Evolutionary conservation across 192 early-diverging fungal genomes (phyloP).

Genomic region (Kappamyces sp.): DNA sequence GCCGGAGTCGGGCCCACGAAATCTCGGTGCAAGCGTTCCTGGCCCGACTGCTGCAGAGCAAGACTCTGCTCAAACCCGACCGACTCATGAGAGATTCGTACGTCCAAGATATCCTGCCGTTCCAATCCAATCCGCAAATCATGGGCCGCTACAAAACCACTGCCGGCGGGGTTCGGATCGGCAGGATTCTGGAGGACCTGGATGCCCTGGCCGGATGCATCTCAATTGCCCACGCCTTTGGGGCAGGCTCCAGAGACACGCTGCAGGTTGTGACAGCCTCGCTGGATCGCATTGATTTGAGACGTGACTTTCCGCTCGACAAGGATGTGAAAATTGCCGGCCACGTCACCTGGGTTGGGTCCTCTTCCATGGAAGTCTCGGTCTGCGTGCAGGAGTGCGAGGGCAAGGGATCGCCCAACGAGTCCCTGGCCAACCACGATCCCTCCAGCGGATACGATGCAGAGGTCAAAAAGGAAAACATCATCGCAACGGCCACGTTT

Average conservation of each 20-base stretch:
- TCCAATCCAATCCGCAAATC: conserved; percentile 65
- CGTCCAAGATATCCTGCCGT: conserved; percentile 70
- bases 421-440: conserved; percentile 30
- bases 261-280: conserved; percentile 42
- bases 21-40: neutral
- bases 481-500: conserved; percentile 71
- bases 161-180: conserved; percentile 58
- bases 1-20: neutral
- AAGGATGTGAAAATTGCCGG: conserved; percentile 73
- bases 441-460: conserved; percentile 12
- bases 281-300: conserved; percentile 80
- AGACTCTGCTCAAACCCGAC: conserved; percentile 5
- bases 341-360: conserved; percentile 76
- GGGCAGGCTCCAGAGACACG: conserved; percentile 32
- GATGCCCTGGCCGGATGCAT: conserved; percentile 81
- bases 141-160: conserved; percentile 76
- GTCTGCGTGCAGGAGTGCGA: conserved; percentile 31
- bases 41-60: neutral
- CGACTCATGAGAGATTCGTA: conserved; percentile 42
- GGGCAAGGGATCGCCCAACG: conserved; percentile 17
- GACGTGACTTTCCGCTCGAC: conserved; percentile 53
- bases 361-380: conserved; percentile 77
- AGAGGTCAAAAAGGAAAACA: neutral
- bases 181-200: conserved; percentile 76
- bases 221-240: conserved; percentile 69